Evolutionary conservation across 495 filamentous ascomycete genomes (phyloP).

Genomic region (Bathelium albidoporum): DNA sequence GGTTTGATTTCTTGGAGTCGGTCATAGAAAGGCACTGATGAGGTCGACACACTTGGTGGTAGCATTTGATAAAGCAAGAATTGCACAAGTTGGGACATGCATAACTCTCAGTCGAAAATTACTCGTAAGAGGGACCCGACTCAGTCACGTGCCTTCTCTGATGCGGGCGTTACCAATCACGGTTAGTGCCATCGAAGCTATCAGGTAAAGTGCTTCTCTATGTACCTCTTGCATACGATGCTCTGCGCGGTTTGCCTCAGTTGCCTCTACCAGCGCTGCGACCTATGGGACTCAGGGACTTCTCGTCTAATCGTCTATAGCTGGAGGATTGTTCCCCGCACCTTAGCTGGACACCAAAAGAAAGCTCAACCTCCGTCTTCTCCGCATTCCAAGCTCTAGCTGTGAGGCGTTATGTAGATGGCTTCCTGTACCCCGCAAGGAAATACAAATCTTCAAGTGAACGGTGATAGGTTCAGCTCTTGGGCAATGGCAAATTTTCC

Average conservation of each 20-base stretch:
- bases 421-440: neutral
- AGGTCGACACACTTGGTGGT: neutral
- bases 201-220: too few relatives aligned
- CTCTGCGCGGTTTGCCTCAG: too few relatives aligned
- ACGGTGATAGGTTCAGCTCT: neutral
- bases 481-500: neutral
- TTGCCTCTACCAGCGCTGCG: too few relatives aligned
- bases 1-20: slow-evolving; percentile 5
- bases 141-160: neutral
- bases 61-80: neutral
- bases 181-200: neutral
- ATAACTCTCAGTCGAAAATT: too few relatives aligned
- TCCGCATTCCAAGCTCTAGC: neutral
- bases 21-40: neutral
- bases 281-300: neutral
- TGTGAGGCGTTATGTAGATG: neutral
- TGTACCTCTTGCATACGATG: too few relatives aligned
- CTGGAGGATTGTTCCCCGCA: neutral
- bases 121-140: too few relatives aligned
- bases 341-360: neutral
- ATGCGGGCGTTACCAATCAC: neutral
- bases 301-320: neutral
- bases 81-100: too few relatives aligned
- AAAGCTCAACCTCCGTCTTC: neutral
- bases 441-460: neutral